phyloP scores from a whole-genome alignment of 768 basidiomycete genomes.

The Asterophora lycoperdoides region DNA sequence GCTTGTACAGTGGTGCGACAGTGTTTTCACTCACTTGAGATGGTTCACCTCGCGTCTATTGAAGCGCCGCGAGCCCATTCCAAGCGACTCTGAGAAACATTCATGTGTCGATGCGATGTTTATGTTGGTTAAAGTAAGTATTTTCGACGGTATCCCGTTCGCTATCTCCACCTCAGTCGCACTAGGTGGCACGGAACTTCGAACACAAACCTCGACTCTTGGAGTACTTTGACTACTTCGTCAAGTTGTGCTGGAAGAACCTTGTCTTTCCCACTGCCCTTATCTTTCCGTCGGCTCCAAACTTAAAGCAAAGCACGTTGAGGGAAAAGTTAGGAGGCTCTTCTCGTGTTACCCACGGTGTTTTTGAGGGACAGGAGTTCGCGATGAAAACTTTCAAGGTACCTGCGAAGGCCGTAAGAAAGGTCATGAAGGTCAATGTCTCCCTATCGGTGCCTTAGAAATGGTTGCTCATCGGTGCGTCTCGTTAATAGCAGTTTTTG shows the following conservation, averaged over 20 bases:
- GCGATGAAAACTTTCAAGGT: conserved; percentile 19
- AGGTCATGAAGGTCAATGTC: conserved; percentile 9
- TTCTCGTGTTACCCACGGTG: conserved; percentile 16
- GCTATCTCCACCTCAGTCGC: not conserved
- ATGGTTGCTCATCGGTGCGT: not conserved
- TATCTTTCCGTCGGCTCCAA: not conserved
- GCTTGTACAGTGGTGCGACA: conserved; percentile 9
- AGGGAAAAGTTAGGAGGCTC: conserved; percentile 12
- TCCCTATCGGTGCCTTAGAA: not conserved
- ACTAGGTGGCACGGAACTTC: conserved; percentile 6
- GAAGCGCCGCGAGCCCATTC: not conserved
- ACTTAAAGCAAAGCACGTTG: not conserved
- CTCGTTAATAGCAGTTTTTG: conserved; percentile 12
- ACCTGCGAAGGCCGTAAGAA: not conserved
- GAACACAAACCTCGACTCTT: conserved; percentile 7
- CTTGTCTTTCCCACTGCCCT: conserved; percentile 4
- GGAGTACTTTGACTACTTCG: conserved; percentile 10
- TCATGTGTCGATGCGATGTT: conserved; percentile 11
- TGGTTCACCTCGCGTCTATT: not conserved
- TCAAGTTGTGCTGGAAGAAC: conserved; percentile 8
- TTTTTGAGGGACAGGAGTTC: conserved; percentile 5
- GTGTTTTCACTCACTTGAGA: conserved; percentile 6
- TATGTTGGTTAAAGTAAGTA: conserved; percentile 11
- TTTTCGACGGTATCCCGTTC: not conserved
- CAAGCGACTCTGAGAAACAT: not conserved